phyloP scores from a whole-genome alignment of 345 rosid genomes.

The Brassica rapa region DNA sequence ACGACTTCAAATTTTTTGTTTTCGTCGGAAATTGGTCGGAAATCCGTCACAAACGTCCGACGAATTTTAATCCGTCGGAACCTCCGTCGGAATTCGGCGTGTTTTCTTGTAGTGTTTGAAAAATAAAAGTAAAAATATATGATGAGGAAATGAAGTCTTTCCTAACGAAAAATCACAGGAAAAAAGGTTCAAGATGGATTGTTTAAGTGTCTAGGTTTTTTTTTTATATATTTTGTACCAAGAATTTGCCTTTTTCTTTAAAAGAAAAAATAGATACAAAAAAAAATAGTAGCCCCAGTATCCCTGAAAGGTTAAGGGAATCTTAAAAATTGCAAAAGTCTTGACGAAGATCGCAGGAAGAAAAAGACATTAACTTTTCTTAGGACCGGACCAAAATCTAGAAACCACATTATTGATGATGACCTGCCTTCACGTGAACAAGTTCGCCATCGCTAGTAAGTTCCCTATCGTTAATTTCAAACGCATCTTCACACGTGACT shows the following conservation, averaged over 20 bases:
- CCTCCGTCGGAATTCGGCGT: no score
- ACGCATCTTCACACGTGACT: conserved; percentile 20
- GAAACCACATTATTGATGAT: conserved; percentile 19
- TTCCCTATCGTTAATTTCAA: conserved; percentile 1
- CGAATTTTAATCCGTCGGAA: no score
- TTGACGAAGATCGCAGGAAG: not conserved
- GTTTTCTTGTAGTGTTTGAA: no score
- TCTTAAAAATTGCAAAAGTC: conserved; percentile 25
- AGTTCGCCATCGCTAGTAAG: conserved; percentile 27
- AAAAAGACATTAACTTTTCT: conserved; percentile 21
- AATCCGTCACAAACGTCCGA: no score
- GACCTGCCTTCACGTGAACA: conserved; percentile 37
- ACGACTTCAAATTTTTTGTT: no score
- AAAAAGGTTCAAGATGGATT: not conserved
- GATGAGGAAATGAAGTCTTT: not conserved
- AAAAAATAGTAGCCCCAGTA: not conserved
- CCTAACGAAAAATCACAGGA: not conserved
- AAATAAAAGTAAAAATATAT: not conserved
- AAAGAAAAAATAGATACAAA: not conserved
- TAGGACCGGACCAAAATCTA: conserved; percentile 16
- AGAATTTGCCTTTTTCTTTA: not conserved
- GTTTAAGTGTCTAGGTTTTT: not conserved
- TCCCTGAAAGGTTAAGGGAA: conserved; percentile 34
- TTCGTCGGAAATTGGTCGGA: no score
- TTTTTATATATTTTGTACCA: not conserved